Percentiles rank a stretch among this genome's conserved stretches.
Evolutionary conservation across 805 yeast genomes (phyloP).

Genomic region (Nakazawaea siamensis): DNA sequence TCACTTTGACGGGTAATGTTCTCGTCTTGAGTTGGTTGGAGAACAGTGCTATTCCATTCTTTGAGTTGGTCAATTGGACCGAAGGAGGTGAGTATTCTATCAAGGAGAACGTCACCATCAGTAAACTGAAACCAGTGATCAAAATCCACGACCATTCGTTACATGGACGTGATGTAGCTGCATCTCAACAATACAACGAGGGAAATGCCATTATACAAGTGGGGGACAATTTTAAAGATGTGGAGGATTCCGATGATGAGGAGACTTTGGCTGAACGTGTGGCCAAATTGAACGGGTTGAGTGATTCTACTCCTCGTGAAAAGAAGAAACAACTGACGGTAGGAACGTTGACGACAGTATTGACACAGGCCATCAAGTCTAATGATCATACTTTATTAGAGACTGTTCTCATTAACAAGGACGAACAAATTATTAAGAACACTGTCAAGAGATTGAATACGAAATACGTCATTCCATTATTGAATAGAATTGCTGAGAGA

Average conservation of each 20-base stretch:
- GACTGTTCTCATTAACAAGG: constrained; percentile 58
- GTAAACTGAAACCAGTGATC: constrained; percentile 30
- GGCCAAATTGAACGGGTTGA: constrained; percentile 17
- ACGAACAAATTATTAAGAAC: constrained; percentile 38
- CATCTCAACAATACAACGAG: constrained; percentile 51
- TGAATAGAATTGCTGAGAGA: constrained; percentile 45
- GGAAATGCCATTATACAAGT: constrained; percentile 51
- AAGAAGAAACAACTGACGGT: constrained; percentile 43
- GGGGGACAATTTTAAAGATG: constrained; percentile 55
- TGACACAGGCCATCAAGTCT: constrained; percentile 81
- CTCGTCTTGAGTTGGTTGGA: constrained; percentile 55
- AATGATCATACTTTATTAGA: constrained; percentile 84
- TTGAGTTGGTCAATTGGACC: constrained; percentile 48
- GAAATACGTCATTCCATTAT: constrained; percentile 37
- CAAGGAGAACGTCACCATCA: constrained; percentile 18
- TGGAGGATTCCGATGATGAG: constrained; percentile 38
- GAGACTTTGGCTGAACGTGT: constrained; percentile 49
- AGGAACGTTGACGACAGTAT: constrained; percentile 76
- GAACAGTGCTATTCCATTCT: constrained; percentile 45
- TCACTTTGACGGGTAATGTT: constrained; percentile 18
- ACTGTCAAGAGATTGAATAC: constrained; percentile 43
- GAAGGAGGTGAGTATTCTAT: constrained; percentile 18
- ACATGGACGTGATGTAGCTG: constrained; percentile 43
- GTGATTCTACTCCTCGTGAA: constrained; percentile 14
- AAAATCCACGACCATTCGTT: constrained; percentile 32